Base-by-base conservation (phyloP, 1,139 yeast genomes). In the Lodderomyces orthopsilosis region DNA sequence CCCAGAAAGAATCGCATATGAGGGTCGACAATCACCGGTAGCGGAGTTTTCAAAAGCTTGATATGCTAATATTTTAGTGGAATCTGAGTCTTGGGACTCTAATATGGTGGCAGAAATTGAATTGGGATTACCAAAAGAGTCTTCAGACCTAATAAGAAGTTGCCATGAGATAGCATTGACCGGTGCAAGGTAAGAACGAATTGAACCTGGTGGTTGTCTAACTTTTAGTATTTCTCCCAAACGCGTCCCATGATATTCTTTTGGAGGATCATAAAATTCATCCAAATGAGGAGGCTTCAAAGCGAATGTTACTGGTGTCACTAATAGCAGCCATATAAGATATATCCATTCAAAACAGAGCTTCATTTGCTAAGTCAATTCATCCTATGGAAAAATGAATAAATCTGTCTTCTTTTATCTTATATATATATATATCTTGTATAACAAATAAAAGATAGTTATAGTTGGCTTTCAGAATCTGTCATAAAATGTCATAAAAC, bases 1-100 rank as follows among this genome's bases (percentile, higher is more conserved):
- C 4, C 63, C 60, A 13, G 64, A 63, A 21, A 37, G 44, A n/a
- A 63, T 49, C 0, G 63, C 57, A 47, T 62, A 66, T 0, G 73
- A 66, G 1, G 68, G 63, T 3, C 69, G 55, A 56, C 74, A 69
- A 45, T 63, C 46, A 1, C 45, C 17, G 19, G 44, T 43, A 2
- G 69, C 52, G 10, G 70, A 48, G 51, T 69, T 72, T 50, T 66
- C 58, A 37, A 70, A 68, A n/a, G 59, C 46, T 45, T 66, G 70
- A 48, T 63, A 66, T 8, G 68, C 57, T 6, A 68, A 51, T 13
- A 69, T 41, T 43, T 59, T 59, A 4, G 53, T 48, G 8, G 59
- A 52, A 44, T 67, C 63, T 7, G 65, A 63, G 45, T 63, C 58
- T 41, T 49, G 55, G 1, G 74, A 71, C 46, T 57, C 61, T 12